phyloP scores from a whole-genome alignment of 257 asterid species.

The Nemophila menziesii region DNA sequence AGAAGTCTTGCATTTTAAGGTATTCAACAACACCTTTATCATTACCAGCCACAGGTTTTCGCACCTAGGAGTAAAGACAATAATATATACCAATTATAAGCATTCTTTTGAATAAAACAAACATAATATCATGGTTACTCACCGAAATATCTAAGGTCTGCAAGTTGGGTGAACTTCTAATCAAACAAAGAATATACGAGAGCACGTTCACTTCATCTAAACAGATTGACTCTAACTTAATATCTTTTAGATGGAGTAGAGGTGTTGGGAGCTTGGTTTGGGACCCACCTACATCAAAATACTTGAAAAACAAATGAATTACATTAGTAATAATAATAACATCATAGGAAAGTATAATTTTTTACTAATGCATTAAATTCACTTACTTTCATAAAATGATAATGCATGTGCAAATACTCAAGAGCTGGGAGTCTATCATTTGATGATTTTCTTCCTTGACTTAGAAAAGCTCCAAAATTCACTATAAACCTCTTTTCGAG shows the following conservation, averaged over 20 bases:
- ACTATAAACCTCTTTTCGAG: too few relatives aligned
- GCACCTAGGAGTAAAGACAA: too few relatives aligned
- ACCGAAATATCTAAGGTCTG: constrained; percentile 2
- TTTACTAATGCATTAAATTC: too few relatives aligned
- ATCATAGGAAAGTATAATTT: background rate
- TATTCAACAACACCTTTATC: too few relatives aligned
- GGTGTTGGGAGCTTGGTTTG: background rate
- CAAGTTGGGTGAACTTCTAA: constrained; percentile 16
- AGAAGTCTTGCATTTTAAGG: constrained; percentile 6
- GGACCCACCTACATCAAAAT: constrained; percentile 2
- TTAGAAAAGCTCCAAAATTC: background rate
- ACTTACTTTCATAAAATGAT: too few relatives aligned
- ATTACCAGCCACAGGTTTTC: too few relatives aligned
- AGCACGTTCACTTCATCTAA: too few relatives aligned
- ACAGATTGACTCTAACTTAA: too few relatives aligned
- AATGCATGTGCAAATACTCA: constrained; percentile 5
- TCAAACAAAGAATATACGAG: constrained; percentile 9
- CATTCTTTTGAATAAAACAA: too few relatives aligned
- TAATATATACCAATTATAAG: too few relatives aligned
- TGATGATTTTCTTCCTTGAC: background rate
- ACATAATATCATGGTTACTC: background rate
- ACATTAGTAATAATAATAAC: too few relatives aligned
- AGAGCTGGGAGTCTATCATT: constrained; percentile 6
- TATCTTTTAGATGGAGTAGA: too few relatives aligned
- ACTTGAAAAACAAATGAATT: constrained; percentile 9